phyloP scores from a whole-genome alignment of 495 filamentous ascomycete genomes.

The Immersiella caudata region DNA sequence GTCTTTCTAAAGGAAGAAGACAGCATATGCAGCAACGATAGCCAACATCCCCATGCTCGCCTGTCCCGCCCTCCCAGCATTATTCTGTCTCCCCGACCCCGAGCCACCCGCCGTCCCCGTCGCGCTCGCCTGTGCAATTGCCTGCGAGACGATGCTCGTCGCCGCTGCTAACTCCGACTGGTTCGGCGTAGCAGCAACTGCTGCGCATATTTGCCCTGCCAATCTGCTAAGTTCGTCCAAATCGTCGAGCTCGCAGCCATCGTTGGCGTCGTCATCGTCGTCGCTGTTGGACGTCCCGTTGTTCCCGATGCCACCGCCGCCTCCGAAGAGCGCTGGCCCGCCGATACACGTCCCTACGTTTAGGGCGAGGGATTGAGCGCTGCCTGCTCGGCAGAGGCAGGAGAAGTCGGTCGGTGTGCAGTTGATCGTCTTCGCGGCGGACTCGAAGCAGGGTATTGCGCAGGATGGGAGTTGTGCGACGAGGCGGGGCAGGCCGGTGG shows the following conservation, averaged over 20 bases:
- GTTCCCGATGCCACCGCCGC: too few relatives aligned
- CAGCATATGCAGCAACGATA: conserved; percentile 19
- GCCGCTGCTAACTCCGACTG: conserved; percentile 10
- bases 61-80: background rate
- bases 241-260: conserved; percentile 2
- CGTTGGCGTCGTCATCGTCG: background rate
- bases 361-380: background rate
- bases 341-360: conserved; percentile 13
- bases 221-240: conserved; percentile 12
- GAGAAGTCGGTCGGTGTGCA: conserved; percentile 18
- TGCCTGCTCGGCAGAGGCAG: conserved; percentile 17
- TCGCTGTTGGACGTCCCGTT: background rate
- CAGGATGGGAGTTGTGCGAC: conserved; percentile 22
- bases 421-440: background rate
- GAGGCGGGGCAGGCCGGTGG: conserved; percentile 10
- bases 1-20: conserved; percentile 11
- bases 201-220: conserved; percentile 20
- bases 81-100: background rate
- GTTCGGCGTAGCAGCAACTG: background rate
- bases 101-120: conserved; percentile 2
- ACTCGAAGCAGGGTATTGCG: conserved; percentile 21
- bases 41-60: conserved; percentile 16
- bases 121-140: conserved; percentile 11
- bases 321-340: conserved; percentile 4
- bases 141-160: conserved; percentile 14